These are phyloP conservation scores for Talaromyces thailandensis DNA, from an alignment of 495 filamentous ascomycete species.

Conservation along the genomic window DNA sequence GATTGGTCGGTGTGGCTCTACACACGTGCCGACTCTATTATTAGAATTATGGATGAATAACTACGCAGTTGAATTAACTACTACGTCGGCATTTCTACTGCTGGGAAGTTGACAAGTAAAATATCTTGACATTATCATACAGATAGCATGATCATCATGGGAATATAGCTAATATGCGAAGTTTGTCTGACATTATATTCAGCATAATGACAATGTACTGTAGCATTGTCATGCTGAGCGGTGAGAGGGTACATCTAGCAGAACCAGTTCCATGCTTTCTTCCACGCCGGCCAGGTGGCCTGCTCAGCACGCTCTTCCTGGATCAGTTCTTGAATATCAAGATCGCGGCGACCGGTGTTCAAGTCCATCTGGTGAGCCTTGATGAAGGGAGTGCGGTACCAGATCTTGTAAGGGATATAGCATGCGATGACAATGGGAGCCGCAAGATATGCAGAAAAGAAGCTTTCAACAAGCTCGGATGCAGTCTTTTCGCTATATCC, in stretches of 20 bases:
- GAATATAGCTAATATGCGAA: not conserved
- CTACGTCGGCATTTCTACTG: no score
- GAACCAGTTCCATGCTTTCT: slow-evolving; percentile 57
- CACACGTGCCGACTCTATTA: not conserved
- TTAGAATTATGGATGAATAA: no score
- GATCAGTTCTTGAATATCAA: slow-evolving; percentile 67
- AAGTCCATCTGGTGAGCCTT: slow-evolving; percentile 69
- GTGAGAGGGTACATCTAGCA: slow-evolving; percentile 23
- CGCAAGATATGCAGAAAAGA: slow-evolving; percentile 75
- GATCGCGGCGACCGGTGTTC: slow-evolving; percentile 76
- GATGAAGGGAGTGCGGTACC: slow-evolving; percentile 59
- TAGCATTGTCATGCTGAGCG: not conserved
- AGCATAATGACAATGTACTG: not conserved
- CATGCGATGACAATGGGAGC: slow-evolving; percentile 69
- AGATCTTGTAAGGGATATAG: slow-evolving; percentile 76
- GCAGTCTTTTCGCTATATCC: slow-evolving; percentile 39
- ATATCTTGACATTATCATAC: not conserved
- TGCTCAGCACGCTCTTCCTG: slow-evolving; percentile 68
- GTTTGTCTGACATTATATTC: not conserved
- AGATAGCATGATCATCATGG: not conserved
- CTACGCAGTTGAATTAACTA: no score
- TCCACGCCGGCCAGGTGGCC: slow-evolving; percentile 74
- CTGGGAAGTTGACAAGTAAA: not conserved
- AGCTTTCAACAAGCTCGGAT: slow-evolving; percentile 42
- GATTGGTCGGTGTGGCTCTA: not conserved